Evolutionary conservation across 2,329 filamentous ascomycete species (phyloP).

Genomic region (Aspergillus costaricaensis): DNA sequence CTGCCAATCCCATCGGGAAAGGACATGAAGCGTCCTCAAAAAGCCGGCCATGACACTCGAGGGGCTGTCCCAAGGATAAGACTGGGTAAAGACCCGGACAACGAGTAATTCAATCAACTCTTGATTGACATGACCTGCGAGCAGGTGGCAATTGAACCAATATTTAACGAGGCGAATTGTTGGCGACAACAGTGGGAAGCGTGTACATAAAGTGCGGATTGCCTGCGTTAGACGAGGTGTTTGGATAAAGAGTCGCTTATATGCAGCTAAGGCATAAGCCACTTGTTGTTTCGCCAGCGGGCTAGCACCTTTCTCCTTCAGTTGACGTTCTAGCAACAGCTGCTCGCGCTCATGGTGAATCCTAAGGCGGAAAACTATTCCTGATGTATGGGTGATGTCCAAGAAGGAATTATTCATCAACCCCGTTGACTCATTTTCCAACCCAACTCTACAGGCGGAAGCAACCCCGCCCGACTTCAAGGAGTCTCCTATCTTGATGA

Average conservation of each 20-base stretch:
- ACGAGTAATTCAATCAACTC: slow-evolving; percentile 85
- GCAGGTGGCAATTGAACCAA: slow-evolving; percentile 85
- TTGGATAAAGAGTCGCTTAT: slow-evolving; percentile 71
- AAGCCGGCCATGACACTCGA: slow-evolving; percentile 79
- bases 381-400: slow-evolving; percentile 73
- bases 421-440: slow-evolving; percentile 72
- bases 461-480: slow-evolving; percentile 64
- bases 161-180: slow-evolving; percentile 83
- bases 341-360: slow-evolving; percentile 89
- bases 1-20: slow-evolving; percentile 91
- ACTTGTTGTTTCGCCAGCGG: slow-evolving; percentile 68
- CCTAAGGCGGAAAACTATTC: slow-evolving; percentile 76
- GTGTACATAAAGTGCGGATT: slow-evolving; percentile 75
- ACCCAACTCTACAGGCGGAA: slow-evolving; percentile 70
- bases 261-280: slow-evolving; percentile 67
- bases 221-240: slow-evolving; percentile 79
- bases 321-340: slow-evolving; percentile 72
- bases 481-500: slow-evolving; percentile 70
- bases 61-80: slow-evolving; percentile 77
- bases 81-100: slow-evolving; percentile 74
- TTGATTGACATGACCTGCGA: slow-evolving; percentile 72
- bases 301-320: slow-evolving; percentile 71
- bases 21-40: slow-evolving; percentile 73
- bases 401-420: slow-evolving; percentile 78
- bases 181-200: slow-evolving; percentile 75